Evolutionary conservation across 345 rosid species (phyloP).

Genomic region (Boechera retrofracta): DNA sequence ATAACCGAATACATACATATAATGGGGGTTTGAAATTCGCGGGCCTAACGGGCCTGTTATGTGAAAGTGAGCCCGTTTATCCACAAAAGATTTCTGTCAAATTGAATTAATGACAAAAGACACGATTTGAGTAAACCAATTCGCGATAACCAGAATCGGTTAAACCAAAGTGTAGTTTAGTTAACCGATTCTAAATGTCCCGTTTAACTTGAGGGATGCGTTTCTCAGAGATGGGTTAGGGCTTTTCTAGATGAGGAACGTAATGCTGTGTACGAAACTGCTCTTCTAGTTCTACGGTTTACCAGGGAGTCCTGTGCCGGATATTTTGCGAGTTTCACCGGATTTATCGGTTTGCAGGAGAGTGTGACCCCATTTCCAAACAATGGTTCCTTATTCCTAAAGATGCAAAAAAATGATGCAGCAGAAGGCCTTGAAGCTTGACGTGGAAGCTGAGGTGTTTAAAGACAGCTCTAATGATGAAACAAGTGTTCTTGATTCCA

Average conservation of each 20-base stretch:
- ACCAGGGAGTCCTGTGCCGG: too few species aligned
- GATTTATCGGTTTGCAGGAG: too few species aligned
- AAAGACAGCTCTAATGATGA: too few species aligned
- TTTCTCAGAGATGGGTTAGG: constrained; percentile 88
- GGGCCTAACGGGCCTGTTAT: neutral
- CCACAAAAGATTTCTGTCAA: neutral
- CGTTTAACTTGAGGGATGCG: constrained; percentile 56
- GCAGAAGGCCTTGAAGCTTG: too few species aligned
- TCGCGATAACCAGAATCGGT: neutral
- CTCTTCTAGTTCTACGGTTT: too few species aligned
- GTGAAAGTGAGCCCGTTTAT: neutral
- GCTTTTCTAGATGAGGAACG: constrained; percentile 59
- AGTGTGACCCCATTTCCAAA: too few species aligned
- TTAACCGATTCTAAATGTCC: neutral
- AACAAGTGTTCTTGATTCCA: neutral
- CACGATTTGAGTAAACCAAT: neutral
- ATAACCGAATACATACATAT: neutral
- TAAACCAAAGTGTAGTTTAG: neutral
- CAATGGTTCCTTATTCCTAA: too few species aligned
- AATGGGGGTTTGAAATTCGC: too few species aligned
- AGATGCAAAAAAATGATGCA: too few species aligned
- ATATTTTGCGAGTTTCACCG: too few species aligned
- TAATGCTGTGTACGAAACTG: constrained; percentile 54
- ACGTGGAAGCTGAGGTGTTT: neutral
- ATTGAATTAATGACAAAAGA: neutral